Evolutionary conservation across 2,329 filamentous ascomycete species (phyloP).

Genomic region (Chaetomium olivaceum): DNA sequence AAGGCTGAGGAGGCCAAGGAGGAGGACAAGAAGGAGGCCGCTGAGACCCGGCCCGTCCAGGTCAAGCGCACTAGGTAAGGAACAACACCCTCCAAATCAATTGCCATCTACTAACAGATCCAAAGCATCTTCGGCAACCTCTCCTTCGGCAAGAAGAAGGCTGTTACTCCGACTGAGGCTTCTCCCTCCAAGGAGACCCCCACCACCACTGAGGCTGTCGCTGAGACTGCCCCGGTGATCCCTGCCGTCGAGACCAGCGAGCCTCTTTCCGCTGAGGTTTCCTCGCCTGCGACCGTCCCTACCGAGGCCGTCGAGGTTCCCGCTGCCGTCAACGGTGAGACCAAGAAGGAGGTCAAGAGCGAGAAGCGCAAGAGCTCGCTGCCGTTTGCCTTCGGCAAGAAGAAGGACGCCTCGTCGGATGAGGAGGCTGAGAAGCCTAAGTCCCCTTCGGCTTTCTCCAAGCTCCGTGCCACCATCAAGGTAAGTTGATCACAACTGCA

Average conservation of each 20-base stretch:
- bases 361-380: conserved; percentile 81
- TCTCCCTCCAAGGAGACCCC: conserved; percentile 47
- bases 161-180: conserved; percentile 46
- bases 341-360: conserved; percentile 64
- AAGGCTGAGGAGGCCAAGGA: conserved; percentile 19
- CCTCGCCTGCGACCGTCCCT: conserved; percentile 47
- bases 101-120: conserved; percentile 22
- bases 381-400: conserved; percentile 76
- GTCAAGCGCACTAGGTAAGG: conserved; percentile 56
- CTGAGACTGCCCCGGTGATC: conserved; percentile 59
- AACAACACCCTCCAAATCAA: conserved; percentile 19
- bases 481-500: conserved; percentile 7
- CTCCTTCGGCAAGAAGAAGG: conserved; percentile 59
- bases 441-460: conserved; percentile 59
- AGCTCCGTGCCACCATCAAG: conserved; percentile 60
- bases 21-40: conserved; percentile 18
- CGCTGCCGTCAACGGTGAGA: conserved; percentile 51
- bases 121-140: conserved; percentile 57
- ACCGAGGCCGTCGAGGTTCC: conserved; percentile 50
- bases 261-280: conserved; percentile 57
- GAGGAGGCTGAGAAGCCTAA: conserved; percentile 62
- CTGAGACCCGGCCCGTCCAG: conserved; percentile 40
- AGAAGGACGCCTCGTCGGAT: conserved; percentile 64
- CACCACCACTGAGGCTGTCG: conserved; percentile 42
- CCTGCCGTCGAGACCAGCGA: conserved; percentile 59